Evolutionary conservation across 306 rosid species (phyloP).

Genomic region (Trifolium dubium): DNA sequence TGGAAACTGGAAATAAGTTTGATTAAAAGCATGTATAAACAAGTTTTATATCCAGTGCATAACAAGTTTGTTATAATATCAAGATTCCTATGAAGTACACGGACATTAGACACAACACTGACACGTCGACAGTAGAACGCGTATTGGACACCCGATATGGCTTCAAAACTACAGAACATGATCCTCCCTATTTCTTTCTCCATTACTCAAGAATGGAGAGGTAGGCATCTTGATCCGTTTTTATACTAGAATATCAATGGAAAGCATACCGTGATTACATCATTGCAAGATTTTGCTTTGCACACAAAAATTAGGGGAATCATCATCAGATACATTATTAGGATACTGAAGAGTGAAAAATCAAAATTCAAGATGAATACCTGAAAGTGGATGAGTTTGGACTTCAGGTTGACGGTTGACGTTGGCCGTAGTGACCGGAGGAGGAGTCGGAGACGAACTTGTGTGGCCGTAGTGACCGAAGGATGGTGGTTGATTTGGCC

Average conservation of each 20-base stretch:
- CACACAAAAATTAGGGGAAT: background rate
- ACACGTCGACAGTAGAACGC: too few species aligned
- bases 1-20: too few species aligned
- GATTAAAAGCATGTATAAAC: too few species aligned
- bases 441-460: background rate
- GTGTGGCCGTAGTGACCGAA: background rate
- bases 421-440: background rate
- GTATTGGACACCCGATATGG: too few species aligned
- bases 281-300: background rate
- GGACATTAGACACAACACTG: too few species aligned
- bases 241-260: background rate
- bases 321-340: background rate
- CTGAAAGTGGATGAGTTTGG: conserved; percentile 1
- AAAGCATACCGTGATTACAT: background rate
- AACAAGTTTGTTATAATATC: background rate
- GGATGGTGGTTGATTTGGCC: background rate
- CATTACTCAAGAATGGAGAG: too few species aligned
- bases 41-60: too few species aligned
- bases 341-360: background rate
- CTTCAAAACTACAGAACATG: too few species aligned
- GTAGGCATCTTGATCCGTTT: too few species aligned
- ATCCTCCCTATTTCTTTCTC: too few species aligned
- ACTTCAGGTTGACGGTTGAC: background rate
- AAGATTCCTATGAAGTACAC: too few species aligned
- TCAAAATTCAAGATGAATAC: background rate